A percentile compares a stretch with the other conserved stretches of the same genome.
phyloP scores from a whole-genome alignment of 2,329 filamentous ascomycete genomes.

The Trichoderma afroharzianum region DNA sequence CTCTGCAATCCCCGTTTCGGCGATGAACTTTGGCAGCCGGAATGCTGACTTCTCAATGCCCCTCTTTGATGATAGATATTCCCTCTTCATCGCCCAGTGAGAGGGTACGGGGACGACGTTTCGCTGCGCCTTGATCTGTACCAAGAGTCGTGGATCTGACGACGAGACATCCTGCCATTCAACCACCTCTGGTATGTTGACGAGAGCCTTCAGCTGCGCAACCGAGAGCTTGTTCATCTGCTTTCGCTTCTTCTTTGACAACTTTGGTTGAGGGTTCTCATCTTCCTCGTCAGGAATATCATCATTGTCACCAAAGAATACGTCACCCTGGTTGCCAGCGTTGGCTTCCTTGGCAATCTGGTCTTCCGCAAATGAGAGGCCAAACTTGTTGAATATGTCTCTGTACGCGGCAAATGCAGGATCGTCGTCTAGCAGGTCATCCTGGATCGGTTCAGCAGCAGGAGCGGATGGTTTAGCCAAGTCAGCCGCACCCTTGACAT shows the following conservation, averaged over 20 bases:
- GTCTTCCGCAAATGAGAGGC: slow-evolving; percentile 60
- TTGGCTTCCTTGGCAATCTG: slow-evolving; percentile 61
- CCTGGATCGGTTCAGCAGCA: slow-evolving; percentile 51
- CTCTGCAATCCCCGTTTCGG: slow-evolving; percentile 94
- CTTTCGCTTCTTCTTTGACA: slow-evolving; percentile 96
- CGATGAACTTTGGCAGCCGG: slow-evolving; percentile 89
- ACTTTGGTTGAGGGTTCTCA: slow-evolving; percentile 60
- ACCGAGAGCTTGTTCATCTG: slow-evolving; percentile 88
- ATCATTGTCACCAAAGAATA: slow-evolving; percentile 79
- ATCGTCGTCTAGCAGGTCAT: slow-evolving; percentile 64
- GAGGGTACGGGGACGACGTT: slow-evolving; percentile 92
- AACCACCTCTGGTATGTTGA: slow-evolving; percentile 86
- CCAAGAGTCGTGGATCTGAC: slow-evolving; percentile 79
- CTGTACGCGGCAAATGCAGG: slow-evolving; percentile 81
- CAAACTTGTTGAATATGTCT: slow-evolving; percentile 77
- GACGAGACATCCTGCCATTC: slow-evolving; percentile 97
- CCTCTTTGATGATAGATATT: slow-evolving; percentile 94
- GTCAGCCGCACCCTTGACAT: slow-evolving; percentile 27
- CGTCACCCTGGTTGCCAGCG: slow-evolving; percentile 73
- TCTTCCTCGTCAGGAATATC: slow-evolving; percentile 85
- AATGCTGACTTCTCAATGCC: slow-evolving; percentile 96
- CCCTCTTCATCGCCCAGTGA: slow-evolving; percentile 94
- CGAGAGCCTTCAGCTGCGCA: slow-evolving; percentile 89
- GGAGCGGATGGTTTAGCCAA: slow-evolving; percentile 34
- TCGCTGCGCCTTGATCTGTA: slow-evolving; percentile 90